These are phyloP conservation scores for Ascochyta clinopodiicola DNA, from an alignment of 2,329 filamentous ascomycete genomes.

Conservation along the genomic window DNA sequence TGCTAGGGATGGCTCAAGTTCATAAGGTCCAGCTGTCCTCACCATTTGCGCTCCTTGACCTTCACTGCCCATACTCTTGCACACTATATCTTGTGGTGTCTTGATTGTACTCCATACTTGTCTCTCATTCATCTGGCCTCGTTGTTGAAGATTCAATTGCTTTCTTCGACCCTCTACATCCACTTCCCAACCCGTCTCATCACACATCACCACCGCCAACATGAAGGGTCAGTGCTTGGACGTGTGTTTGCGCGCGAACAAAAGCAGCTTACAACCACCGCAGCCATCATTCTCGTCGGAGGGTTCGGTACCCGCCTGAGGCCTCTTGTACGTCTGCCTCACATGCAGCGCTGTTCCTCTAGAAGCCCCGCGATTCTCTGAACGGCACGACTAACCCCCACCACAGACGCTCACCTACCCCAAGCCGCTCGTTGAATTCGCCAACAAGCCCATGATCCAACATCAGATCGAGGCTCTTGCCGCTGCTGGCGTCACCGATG, in stretches of 20 bases:
- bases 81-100: conserved; percentile 7
- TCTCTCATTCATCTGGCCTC: conserved; percentile 18
- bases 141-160: conserved; percentile 25
- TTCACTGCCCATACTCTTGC: conserved; percentile 22
- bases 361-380: conserved; percentile 27
- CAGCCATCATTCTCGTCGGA: conserved; percentile 98
- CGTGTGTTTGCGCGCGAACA: not conserved
- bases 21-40: conserved; percentile 35
- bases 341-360: conserved; percentile 24
- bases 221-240: conserved; percentile 48
- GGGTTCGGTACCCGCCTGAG: conserved; percentile 98
- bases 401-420: conserved; percentile 89
- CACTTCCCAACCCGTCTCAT: conserved; percentile 12
- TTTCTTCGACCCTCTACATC: conserved; percentile 18
- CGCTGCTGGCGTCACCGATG: conserved; percentile 92
- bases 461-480: conserved; percentile 97
- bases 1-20: conserved; percentile 36
- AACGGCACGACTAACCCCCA: conserved; percentile 30
- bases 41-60: conserved; percentile 28
- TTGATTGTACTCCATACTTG: conserved; percentile 8
- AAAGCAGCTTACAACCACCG: conserved; percentile 16
- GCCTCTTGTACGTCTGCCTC: conserved; percentile 72
- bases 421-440: conserved; percentile 97
- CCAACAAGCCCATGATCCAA: conserved; percentile 98
- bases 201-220: conserved; percentile 36